Evolutionary conservation across 2,329 filamentous ascomycete species (phyloP), one percentile per base, ranked within the genome.

Genomic region (Nectriaceae sp.): DNA sequence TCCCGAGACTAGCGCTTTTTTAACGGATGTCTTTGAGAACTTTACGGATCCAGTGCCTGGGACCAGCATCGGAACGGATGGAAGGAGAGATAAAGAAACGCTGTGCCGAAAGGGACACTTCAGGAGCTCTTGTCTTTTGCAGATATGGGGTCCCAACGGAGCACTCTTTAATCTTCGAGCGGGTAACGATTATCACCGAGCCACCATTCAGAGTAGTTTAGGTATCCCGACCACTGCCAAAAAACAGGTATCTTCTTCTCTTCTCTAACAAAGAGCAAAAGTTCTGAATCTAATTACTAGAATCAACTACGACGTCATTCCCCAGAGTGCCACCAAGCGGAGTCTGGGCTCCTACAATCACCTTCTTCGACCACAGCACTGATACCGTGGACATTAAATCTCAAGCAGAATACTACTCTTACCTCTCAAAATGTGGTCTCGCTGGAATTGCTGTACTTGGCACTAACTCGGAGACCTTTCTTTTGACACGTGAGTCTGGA

Each of bases 401-500:
- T 2, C 79, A 82, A 51, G 65, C 68, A 21, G 69, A 74, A 56
- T 82, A 81, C 61, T 80, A 75, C 62, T 54, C 69, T 2, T 79
- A 81, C 56, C 71, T 82, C 3, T 74, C 78, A 5, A 68, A 61
- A 13, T 74, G 73, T 1, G 76, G 77, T 1, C 70, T 82, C 3
- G 68, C 74, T 0, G 79, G 79, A 3, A 70, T 82, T 4, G 76
- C 81, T 10, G 72, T 80, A 42, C 70, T 81, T 21, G 79, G 78
- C 21, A 81, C 78, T 22, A 82, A 82, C 58, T 75, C 78, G 11
- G 79, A 82, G 58, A 74, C 78, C 11, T 80, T 81, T 60, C 71
- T 82, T 26, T 54, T 82, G 21, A 83, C 80, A 2, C 79, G 79
- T 19, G 76, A 81, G 55, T 82, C 72, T 88, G n/a, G 64, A 71